Evolutionary conservation across 768 basidiomycete species (phyloP).

Genomic region (Lactarius pseudohatsudake): DNA sequence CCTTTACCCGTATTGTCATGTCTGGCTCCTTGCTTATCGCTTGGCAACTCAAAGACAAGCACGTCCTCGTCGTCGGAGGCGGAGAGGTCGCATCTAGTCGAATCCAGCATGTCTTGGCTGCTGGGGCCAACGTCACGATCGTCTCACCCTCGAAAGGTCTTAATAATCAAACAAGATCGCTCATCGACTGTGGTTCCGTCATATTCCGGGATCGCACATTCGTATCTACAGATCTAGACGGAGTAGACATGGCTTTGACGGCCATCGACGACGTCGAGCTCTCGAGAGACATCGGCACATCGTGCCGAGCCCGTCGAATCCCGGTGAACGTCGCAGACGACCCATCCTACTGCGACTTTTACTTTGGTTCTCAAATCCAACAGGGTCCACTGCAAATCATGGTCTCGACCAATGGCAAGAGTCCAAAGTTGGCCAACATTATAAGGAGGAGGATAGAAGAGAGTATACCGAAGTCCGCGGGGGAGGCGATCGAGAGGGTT

Average conservation of each 20-base stretch:
- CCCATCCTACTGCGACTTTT: slow-evolving; percentile 95
- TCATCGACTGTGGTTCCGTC: slow-evolving; percentile 53
- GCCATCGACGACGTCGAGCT: slow-evolving; percentile 81
- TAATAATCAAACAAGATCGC: slow-evolving; percentile 53
- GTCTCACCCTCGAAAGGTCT: slow-evolving; percentile 71
- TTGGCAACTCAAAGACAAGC: slow-evolving; percentile 85
- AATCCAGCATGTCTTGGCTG: slow-evolving; percentile 78
- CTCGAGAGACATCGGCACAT: slow-evolving; percentile 68
- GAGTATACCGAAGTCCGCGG: slow-evolving; percentile 68
- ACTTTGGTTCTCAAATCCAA: slow-evolving; percentile 93
- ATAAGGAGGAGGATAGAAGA: slow-evolving; percentile 68
- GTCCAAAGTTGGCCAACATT: slow-evolving; percentile 86
- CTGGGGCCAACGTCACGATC: slow-evolving; percentile 77
- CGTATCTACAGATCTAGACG: slow-evolving; percentile 61
- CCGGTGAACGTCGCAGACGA: slow-evolving; percentile 97
- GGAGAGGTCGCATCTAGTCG: slow-evolving; percentile 90
- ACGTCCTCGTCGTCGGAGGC: slow-evolving; percentile 90
- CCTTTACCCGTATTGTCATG: slow-evolving; percentile 2
- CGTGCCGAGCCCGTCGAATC: slow-evolving; percentile 66
- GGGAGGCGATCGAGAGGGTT: slow-evolving; percentile 75
- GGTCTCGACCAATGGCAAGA: slow-evolving; percentile 93
- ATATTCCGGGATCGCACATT: slow-evolving; percentile 73
- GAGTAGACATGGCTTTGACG: slow-evolving; percentile 84
- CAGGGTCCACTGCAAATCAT: slow-evolving; percentile 91
- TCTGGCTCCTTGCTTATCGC: slow-evolving; percentile 81